These are phyloP conservation scores for Dipteronia sinensis DNA, from an alignment of 345 rosid species.

Conservation along the genomic window DNA sequence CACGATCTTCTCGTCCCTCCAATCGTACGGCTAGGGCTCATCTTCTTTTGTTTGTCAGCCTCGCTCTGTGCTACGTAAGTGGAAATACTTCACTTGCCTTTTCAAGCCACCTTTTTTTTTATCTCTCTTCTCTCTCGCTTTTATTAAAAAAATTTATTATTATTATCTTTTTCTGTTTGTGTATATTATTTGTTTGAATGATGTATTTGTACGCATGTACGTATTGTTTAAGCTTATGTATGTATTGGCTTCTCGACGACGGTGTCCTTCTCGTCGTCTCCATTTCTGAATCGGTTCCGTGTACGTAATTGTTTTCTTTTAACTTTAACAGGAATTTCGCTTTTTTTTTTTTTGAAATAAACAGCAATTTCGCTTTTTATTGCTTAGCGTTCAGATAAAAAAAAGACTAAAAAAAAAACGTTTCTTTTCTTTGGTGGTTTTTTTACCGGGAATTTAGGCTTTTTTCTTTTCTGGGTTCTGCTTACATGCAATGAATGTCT, in stretches of 20 bases:
- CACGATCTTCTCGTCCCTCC: slow-evolving; percentile 37
- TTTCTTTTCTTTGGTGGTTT: neutral
- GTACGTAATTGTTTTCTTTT: slow-evolving; percentile 7
- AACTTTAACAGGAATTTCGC: neutral
- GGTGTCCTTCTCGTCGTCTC: neutral
- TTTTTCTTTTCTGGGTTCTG: slow-evolving; percentile 7
- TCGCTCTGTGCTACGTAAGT: slow-evolving; percentile 32
- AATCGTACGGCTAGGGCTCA: slow-evolving; percentile 43
- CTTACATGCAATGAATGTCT: slow-evolving; percentile 26
- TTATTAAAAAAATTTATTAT: neutral
- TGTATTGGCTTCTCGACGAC: neutral
- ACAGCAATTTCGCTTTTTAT: neutral
- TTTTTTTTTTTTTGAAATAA: too few relatives aligned
- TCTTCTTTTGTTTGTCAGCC: slow-evolving; percentile 15
- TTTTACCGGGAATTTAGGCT: neutral
- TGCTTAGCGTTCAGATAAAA: neutral
- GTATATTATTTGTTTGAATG: neutral
- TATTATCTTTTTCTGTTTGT: neutral
- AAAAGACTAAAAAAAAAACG: neutral
- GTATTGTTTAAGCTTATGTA: neutral
- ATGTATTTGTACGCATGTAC: neutral
- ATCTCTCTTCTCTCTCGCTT: neutral
- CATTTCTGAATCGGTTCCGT: slow-evolving; percentile 21
- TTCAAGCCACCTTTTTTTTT: slow-evolving; percentile 20
- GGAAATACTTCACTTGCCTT: slow-evolving; percentile 20